A percentile compares a stretch with the other conserved stretches of the same genome.
Evolutionary conservation across 305 asterid genomes (phyloP).

Genomic region (Fraxinus xanthoxyloides): DNA sequence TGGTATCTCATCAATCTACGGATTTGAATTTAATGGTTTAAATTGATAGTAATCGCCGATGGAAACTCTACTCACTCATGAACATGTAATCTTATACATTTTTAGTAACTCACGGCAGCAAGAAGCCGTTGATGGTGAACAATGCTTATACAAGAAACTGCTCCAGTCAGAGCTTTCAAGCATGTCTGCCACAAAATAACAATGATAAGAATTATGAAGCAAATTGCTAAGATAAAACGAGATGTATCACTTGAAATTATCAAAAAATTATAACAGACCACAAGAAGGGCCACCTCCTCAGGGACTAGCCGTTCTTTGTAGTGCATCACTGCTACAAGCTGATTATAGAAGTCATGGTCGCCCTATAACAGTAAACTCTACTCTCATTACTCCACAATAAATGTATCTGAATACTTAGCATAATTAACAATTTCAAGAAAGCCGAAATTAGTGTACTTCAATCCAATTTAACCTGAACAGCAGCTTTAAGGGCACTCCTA

Average conservation of each 20-base stretch:
- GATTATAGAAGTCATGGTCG: slow-evolving; percentile 50
- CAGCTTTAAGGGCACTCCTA: slow-evolving; percentile 60
- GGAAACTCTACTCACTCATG: neutral
- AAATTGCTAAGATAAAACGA: neutral
- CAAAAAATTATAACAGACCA: slow-evolving; percentile 47
- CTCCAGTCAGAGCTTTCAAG: slow-evolving; percentile 71
- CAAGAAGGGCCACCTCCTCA: slow-evolving; percentile 78
- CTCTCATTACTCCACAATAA: neutral
- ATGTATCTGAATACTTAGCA: neutral
- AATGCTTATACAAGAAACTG: slow-evolving; percentile 67
- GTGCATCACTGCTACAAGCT: slow-evolving; percentile 57
- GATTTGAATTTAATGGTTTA: neutral
- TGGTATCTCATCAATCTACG: neutral
- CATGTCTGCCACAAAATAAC: slow-evolving; percentile 58
- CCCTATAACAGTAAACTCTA: slow-evolving; percentile 44
- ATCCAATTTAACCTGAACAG: slow-evolving; percentile 39
- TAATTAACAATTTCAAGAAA: neutral
- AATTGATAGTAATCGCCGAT: neutral
- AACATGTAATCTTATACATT: neutral
- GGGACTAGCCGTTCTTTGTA: slow-evolving; percentile 38
- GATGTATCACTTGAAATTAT: neutral
- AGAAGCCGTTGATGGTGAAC: slow-evolving; percentile 69
- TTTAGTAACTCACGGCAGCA: slow-evolving; percentile 57
- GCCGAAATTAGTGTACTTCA: slow-evolving; percentile 7
- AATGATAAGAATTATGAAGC: slow-evolving; percentile 6